Evolutionary conservation across 2,329 filamentous ascomycete genomes (phyloP).

Genomic region (Ceratocystis smalleyi): DNA sequence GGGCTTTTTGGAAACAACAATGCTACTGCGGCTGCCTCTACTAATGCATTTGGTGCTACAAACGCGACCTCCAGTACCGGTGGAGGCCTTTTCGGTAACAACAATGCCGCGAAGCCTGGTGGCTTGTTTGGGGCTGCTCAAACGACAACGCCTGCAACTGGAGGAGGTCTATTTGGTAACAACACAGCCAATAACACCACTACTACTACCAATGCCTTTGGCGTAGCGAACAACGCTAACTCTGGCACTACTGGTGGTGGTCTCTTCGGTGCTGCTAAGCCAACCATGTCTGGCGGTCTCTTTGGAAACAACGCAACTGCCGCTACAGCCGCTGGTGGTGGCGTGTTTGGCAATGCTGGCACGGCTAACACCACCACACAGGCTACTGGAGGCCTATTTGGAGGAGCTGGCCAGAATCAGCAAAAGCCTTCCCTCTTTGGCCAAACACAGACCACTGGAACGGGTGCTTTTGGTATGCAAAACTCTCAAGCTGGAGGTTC

Average conservation of each 20-base stretch:
- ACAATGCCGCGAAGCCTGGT: slow-evolving; percentile 27
- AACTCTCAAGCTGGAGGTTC: slow-evolving; percentile 31
- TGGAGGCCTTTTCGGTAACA: slow-evolving; percentile 29
- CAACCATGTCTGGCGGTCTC: slow-evolving; percentile 25
- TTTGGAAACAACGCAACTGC: slow-evolving; percentile 29
- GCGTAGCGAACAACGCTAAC: slow-evolving; percentile 16
- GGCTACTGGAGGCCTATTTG: slow-evolving; percentile 28
- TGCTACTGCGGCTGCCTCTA: slow-evolving; percentile 9
- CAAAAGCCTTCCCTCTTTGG: slow-evolving; percentile 43
- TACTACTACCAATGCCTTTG: slow-evolving; percentile 28
- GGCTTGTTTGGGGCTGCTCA: slow-evolving; percentile 34
- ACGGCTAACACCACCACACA: slow-evolving; percentile 29
- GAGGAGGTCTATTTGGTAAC: slow-evolving; percentile 33
- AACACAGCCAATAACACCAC: slow-evolving; percentile 17
- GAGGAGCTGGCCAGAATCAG: slow-evolving; percentile 34
- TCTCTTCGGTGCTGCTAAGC: slow-evolving; percentile 29
- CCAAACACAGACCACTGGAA: slow-evolving; percentile 29
- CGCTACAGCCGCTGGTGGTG: slow-evolving; percentile 23
- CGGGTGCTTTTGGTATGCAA: slow-evolving; percentile 39
- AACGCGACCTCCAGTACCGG: slow-evolving; percentile 19
- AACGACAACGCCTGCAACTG: slow-evolving; percentile 19
- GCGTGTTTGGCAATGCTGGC: slow-evolving; percentile 20
- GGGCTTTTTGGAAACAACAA: slow-evolving; percentile 31
- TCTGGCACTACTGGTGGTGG: slow-evolving; percentile 20
- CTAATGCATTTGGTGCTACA: slow-evolving; percentile 28